Evolutionary conservation across 169 alveolate species (phyloP).

Genomic region (Plasmodium reichenowi): DNA sequence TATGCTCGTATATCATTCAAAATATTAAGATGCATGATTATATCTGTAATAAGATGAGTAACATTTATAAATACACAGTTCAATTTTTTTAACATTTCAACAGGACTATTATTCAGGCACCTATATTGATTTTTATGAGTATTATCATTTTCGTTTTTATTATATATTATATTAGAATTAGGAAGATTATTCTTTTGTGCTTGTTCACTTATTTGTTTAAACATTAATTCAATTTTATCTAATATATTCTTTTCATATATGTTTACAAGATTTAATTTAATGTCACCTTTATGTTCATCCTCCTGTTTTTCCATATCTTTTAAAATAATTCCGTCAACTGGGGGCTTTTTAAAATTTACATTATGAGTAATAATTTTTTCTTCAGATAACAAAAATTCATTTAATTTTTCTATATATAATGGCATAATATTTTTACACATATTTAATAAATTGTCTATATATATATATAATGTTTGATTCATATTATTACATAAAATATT

Average conservation of each 20-base stretch:
- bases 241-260: not conserved
- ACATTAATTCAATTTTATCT: not conserved
- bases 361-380: conserved; percentile 22
- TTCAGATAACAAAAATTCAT: conserved; percentile 27
- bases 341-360: conserved; percentile 45
- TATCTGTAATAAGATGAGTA: conserved; percentile 46
- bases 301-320: too few species aligned
- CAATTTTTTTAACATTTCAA: conserved; percentile 31
- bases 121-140: conserved; percentile 6
- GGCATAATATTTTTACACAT: conserved; percentile 45
- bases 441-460: conserved; percentile 19
- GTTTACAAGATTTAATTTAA: not conserved
- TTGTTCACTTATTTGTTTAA: not conserved
- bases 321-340: conserved; percentile 8
- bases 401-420: conserved; percentile 19
- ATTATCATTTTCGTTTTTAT: not conserved
- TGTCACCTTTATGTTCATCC: not conserved
- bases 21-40: conserved; percentile 51
- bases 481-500: conserved; percentile 39
- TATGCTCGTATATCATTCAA: conserved; percentile 72
- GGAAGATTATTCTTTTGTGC: not conserved
- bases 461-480: conserved; percentile 24
- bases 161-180: not conserved
- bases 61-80: conserved; percentile 19
- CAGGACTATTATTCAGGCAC: not conserved